Evolutionary conservation across 2,329 filamentous ascomycete species (phyloP).

Genomic region (Ceratocystis ficicola): DNA sequence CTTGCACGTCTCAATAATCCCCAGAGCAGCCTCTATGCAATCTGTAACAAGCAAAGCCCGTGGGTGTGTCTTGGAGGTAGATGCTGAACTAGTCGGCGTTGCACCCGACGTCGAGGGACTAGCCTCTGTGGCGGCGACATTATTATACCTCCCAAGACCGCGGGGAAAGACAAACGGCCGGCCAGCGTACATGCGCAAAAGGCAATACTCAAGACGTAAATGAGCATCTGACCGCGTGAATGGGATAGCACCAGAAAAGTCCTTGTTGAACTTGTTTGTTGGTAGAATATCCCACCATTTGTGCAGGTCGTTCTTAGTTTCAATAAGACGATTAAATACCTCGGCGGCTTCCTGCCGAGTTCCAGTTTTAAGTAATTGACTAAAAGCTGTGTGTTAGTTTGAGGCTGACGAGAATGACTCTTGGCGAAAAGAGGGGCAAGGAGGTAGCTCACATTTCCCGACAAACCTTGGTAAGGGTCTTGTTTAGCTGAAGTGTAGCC

Average conservation of each 20-base stretch:
- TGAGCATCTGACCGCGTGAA: conserved; percentile 39
- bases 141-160: conserved; percentile 16
- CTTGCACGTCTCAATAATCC: conserved; percentile 40
- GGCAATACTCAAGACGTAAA: conserved; percentile 41
- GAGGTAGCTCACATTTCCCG: conserved; percentile 31
- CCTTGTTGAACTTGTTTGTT: conserved; percentile 28
- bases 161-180: conserved; percentile 40
- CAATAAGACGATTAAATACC: conserved; percentile 29
- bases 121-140: not conserved
- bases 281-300: conserved; percentile 32
- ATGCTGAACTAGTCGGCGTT: conserved; percentile 26
- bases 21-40: conserved; percentile 41
- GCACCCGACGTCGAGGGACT: conserved; percentile 17
- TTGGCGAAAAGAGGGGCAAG: too few species aligned
- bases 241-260: conserved; percentile 27
- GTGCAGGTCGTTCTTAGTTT: conserved; percentile 31
- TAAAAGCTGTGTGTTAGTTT: conserved; percentile 21
- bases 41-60: conserved; percentile 35
- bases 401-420: not conserved
- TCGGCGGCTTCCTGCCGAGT: conserved; percentile 29
- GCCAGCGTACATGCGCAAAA: conserved; percentile 42
- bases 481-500: conserved; percentile 32
- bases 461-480: conserved; percentile 30
- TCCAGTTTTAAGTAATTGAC: conserved; percentile 29
- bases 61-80: conserved; percentile 26